Evolutionary conservation across 2,329 filamentous ascomycete species (phyloP), one percentile per base, ranked within the genome.

Genomic region (Penicillium corylophilum): DNA sequence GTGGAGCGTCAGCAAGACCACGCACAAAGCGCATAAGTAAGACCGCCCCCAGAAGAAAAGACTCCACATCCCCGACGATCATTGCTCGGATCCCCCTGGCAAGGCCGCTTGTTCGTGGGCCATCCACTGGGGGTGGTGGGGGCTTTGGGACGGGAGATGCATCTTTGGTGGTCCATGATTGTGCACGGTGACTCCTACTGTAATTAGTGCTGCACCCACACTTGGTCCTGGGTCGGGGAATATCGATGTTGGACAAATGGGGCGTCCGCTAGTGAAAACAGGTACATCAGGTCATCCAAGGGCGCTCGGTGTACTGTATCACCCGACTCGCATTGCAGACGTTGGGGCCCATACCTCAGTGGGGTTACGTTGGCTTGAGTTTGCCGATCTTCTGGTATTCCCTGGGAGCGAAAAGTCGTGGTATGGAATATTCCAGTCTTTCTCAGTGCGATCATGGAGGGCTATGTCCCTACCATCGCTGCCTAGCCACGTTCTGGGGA

Each of bases 311-410:
- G 42, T 47, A 31, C 45, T 47, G 60, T 62, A 59, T 51, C 33
- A 61, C 60, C 59, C 60, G 60, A 62, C 53, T 53, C 46, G 57
- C 55, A 60, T 57, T 36, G 44, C 48, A 47, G 52, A 51, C 57
- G 59, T 61, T 58, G 54, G 56, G 47, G 46, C 47, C 49, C 45
- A 55, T 59, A 50, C 38, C 48, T 48, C 42, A 39, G 44, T 31
- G 46, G 43, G 48, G 54, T 39, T 7, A 13, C 23, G 39, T 13
- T n/a, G 48, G 44, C 36, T 50, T 51, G 44, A 56, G 58, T 54
- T 51, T 57, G 60, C 20, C 51, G 56, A 61, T 62, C 58, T 23
- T 31, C 9, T 38, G 35, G 16, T n/a, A n/a, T n/a, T n/a, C n/a
- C n/a, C n/a, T n/a, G 35, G 20, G 10, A 22, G 26, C 26, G n/a